phyloP scores from a whole-genome alignment of 208 protist genomes.

The Leishmania lainsoni region DNA sequence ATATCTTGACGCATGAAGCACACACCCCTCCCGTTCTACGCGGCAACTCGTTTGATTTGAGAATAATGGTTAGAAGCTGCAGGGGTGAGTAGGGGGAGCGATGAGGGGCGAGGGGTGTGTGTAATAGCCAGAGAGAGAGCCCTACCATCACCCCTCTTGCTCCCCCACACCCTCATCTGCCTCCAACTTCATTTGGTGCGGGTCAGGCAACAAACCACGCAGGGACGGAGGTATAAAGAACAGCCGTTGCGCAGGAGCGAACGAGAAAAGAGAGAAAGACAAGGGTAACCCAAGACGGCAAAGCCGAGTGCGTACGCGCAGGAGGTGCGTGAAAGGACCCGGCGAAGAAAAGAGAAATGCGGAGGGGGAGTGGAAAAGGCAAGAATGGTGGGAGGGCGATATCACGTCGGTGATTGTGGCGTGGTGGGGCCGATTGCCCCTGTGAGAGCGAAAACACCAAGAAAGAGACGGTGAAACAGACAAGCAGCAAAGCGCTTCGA shows the following conservation, averaged over 20 bases:
- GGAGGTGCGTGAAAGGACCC: neutral
- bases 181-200: neutral
- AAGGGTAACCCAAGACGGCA: too few species aligned
- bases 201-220: neutral
- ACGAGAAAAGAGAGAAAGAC: neutral
- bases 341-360: constrained; percentile 1
- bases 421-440: too few species aligned
- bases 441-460: too few species aligned
- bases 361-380: neutral
- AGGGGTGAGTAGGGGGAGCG: neutral
- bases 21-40: neutral
- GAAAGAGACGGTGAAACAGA: too few species aligned
- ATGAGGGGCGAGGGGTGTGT: too few species aligned
- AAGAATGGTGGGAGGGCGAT: neutral
- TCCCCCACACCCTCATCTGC: neutral
- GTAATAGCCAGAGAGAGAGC: neutral
- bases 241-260: neutral
- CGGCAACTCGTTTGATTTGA: neutral
- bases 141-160: neutral
- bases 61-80: neutral
- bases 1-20: neutral
- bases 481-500: too few species aligned
- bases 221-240: neutral
- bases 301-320: neutral
- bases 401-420: too few species aligned